Conservation (phyloP, 805 yeast genomes). For the Yarrowia sp. region DNA sequence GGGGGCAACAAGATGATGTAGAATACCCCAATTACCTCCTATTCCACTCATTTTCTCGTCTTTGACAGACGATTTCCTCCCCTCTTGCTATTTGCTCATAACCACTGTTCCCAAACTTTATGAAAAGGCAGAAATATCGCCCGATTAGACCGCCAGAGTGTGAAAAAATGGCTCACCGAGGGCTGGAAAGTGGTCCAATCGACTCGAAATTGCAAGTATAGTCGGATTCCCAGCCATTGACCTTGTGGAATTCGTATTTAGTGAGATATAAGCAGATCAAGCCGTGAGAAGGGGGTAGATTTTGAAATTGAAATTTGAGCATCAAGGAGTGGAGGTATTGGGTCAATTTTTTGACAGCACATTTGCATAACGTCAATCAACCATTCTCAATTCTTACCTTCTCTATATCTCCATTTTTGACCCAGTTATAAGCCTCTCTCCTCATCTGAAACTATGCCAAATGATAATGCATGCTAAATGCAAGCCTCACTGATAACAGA, state of each 20-base stretch:
- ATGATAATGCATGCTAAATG: slow-evolving; percentile 9
- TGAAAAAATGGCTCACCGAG: background rate
- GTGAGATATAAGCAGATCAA: background rate
- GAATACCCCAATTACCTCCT: too few relatives aligned
- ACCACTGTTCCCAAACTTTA: too few relatives aligned
- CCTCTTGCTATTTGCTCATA: too few relatives aligned
- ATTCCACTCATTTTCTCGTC: too few relatives aligned
- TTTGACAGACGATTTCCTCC: too few relatives aligned
- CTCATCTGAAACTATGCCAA: background rate
- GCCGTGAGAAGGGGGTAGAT: background rate
- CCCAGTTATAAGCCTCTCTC: background rate
- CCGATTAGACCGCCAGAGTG: background rate
- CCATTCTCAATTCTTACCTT: background rate
- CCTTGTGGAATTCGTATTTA: background rate
- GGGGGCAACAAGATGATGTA: too few relatives aligned
- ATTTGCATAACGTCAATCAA: too few relatives aligned
- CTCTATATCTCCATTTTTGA: background rate
- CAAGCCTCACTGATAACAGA: slow-evolving; percentile 8
- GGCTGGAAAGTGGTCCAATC: background rate
- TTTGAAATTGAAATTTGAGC: background rate
- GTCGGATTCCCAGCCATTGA: background rate
- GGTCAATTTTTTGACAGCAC: background rate
- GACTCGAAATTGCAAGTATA: background rate
- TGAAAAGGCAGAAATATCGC: too few relatives aligned
- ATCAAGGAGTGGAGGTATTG: too few relatives aligned